These are phyloP conservation scores for Flaveria linearis DNA, from an alignment of 129 eudicot species.

Conservation along the genomic window DNA sequence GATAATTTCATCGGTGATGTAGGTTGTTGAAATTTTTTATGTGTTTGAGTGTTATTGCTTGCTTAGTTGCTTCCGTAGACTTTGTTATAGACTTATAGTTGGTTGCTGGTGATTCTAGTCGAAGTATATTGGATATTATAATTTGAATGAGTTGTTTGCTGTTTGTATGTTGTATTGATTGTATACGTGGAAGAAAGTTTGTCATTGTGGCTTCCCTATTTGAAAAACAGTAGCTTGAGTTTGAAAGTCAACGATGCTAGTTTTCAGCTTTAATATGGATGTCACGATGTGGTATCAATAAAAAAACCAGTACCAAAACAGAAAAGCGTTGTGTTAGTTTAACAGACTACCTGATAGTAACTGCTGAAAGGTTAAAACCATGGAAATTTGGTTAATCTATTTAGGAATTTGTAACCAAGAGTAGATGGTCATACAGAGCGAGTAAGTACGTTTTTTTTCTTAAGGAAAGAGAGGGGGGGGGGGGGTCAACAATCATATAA, in stretches of 20 bases:
- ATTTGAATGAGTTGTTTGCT: not conserved
- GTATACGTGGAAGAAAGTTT: not conserved
- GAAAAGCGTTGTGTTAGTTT: not conserved
- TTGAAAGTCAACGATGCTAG: constrained; percentile 19
- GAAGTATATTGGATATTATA: not conserved
- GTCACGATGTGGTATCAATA: not conserved
- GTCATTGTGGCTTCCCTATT: not conserved
- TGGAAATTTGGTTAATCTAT: not conserved
- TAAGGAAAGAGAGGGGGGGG: constrained; percentile 24
- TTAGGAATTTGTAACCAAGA: not conserved
- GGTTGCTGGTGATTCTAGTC: constrained; percentile 2
- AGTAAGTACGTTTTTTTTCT: constrained; percentile 28
- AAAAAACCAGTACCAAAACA: not conserved
- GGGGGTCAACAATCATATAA: constrained; percentile 41
- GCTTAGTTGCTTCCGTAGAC: too few species aligned
- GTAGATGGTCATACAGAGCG: not conserved
- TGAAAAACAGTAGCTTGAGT: not conserved
- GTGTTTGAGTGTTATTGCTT: too few species aligned
- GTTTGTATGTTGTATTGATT: constrained; percentile 4
- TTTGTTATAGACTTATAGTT: too few species aligned
- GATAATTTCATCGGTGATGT: not conserved
- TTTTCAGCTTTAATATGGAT: constrained; percentile 20
- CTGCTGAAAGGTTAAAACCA: not conserved
- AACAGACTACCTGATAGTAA: not conserved
- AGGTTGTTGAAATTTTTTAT: too few species aligned